Evolutionary conservation across 2,329 filamentous ascomycete species (phyloP).

Genomic region (Fusarium aywerte): DNA sequence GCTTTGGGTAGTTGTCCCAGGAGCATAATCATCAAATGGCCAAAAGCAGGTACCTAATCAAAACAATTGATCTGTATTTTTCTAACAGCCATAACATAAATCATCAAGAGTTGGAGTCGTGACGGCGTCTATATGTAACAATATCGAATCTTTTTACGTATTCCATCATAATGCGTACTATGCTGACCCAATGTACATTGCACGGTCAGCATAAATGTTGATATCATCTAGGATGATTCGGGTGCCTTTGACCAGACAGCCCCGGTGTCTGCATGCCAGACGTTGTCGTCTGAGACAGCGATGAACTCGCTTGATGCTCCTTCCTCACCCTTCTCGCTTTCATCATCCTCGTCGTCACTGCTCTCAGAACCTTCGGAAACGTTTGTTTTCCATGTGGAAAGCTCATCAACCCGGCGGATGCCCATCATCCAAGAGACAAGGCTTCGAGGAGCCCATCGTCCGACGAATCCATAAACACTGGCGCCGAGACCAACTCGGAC

Average conservation of each 20-base stretch:
- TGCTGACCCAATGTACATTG: conserved; percentile 27
- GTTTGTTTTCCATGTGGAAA: conserved; percentile 64
- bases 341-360: conserved; percentile 52
- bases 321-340: conserved; percentile 46
- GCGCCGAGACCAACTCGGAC: conserved; percentile 88
- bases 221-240: conserved; percentile 35
- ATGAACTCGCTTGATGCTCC: conserved; percentile 60
- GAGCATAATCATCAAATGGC: neutral
- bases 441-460: conserved; percentile 78
- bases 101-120: conserved; percentile 46
- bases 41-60: neutral
- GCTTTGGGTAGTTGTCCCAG: neutral
- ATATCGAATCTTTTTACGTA: conserved; percentile 41
- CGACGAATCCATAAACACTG: conserved; percentile 85
- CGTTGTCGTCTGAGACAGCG: conserved; percentile 58
- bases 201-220: conserved; percentile 27
- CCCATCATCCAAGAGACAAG: conserved; percentile 96
- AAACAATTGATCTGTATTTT: conserved; percentile 24
- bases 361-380: conserved; percentile 53
- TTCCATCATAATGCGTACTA: conserved; percentile 40
- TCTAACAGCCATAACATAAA: conserved; percentile 3
- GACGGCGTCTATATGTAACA: conserved; percentile 47
- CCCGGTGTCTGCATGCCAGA: conserved; percentile 56
- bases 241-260: conserved; percentile 58
- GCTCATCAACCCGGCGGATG: conserved; percentile 69